Percentiles rank a stretch among this genome's conserved stretches.
Conservation (phyloP, 148 eudicot genomes). For the Pharnaceum exiguum region DNA sequence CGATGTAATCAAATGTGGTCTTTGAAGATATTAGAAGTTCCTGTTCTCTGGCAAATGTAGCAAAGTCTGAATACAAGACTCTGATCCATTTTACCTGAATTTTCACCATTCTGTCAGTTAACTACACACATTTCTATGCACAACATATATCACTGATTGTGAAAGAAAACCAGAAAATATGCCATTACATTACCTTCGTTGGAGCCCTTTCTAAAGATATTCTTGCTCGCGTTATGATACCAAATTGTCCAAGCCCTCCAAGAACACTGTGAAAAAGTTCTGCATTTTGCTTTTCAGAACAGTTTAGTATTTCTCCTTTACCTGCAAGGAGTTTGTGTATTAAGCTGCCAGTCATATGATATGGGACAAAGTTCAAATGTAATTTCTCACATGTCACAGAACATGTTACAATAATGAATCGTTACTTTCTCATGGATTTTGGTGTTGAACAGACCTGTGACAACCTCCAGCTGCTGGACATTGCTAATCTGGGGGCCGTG, state of each 20-base stretch:
- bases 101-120: not conserved
- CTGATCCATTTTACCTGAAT: conserved; percentile 91
- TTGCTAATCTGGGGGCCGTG: conserved; percentile 94
- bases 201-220: conserved; percentile 73
- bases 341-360: conserved; percentile 3
- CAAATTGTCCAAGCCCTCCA: conserved; percentile 92
- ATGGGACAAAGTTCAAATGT: conserved; percentile 3
- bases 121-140: not conserved
- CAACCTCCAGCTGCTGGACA: conserved; percentile 72
- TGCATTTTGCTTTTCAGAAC: conserved; percentile 59
- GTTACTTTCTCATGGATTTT: not conserved
- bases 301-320: conserved; percentile 57
- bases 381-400: conserved; percentile 2
- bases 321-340: conserved; percentile 42
- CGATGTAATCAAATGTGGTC: conserved; percentile 61
- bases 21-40: conserved; percentile 57
- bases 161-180: not conserved
- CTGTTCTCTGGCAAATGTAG: conserved; percentile 68
- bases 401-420: not conserved
- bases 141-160: not conserved
- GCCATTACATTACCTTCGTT: conserved; percentile 35
- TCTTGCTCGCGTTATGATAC: conserved; percentile 74
- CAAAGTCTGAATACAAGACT: conserved; percentile 72
- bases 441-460: conserved; percentile 59
- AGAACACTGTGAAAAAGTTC: conserved; percentile 74